Evolutionary conservation across 257 asterid species (phyloP), one percentile per base, ranked within the genome.

Genomic region (Solanum appendiculatum): DNA sequence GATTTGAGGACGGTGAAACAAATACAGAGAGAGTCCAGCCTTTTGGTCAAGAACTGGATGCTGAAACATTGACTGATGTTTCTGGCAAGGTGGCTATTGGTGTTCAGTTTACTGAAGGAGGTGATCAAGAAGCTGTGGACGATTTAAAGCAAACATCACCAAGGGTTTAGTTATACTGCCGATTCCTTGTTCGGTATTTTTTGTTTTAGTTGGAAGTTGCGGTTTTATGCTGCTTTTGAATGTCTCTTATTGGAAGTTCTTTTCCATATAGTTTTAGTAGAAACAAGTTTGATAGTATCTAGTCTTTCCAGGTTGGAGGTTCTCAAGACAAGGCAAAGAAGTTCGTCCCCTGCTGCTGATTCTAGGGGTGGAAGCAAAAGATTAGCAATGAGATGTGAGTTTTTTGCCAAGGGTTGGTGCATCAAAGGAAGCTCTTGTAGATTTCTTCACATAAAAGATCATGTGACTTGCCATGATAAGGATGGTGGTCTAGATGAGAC

Each of bases 351-450:
- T 85, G 90, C 86, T 85, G 86, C 88, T 42, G 92, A 91, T 85
- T 78, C 85, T 89, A 91, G 84, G 63, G 90, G 90, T 20, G 92
- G 82, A 44, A 92, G 87, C 86, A 96, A 96, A 93, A 91, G 94
- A 87, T 86, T 87, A 54, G 95, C 91, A 88, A 91, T 92, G 86
- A 86, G 88, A 60, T 97, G 99, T 85, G 94, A 93, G 40, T 97
- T 93, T 89, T 92, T 94, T 86, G 92, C 97, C 80, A 93, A 92
- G 90, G 99, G 99, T 51, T 97, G 99, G 99, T 97, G 99, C 91
- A 93, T 96, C 88, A 93, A 90, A 92, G 99, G 98, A 82, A 92
- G 74, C 36, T 90, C 98, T 7, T 97, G 99, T 91, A 93, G 94
- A 87, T 97, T 96, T 90, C 95, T 96, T 90, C 99, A 97, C 85